Percentiles rank a stretch among this genome's conserved stretches.
phyloP scores from a whole-genome alignment of 163 green algal species.

The Chloromonas sp. region DNA sequence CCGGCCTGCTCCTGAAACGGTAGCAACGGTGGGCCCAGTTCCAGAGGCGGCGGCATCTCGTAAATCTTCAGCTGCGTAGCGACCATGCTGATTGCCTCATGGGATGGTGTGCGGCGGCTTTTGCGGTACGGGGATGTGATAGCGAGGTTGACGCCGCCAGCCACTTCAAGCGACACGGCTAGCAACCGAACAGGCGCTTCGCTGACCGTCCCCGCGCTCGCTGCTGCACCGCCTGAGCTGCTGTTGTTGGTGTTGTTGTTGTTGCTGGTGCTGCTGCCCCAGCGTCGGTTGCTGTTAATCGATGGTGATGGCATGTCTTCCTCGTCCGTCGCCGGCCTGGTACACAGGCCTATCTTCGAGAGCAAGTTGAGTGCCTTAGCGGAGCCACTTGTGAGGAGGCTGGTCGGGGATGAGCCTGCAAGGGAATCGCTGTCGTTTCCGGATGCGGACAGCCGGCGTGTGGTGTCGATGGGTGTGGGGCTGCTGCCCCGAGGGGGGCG shows the following conservation, averaged over 20 bases:
- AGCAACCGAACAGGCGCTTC: constrained; percentile 3
- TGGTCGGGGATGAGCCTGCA: not conserved
- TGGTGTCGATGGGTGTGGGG: not conserved
- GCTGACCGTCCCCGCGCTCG: too few relatives aligned
- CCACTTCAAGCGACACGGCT: constrained; percentile 24
- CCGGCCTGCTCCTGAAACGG: not conserved
- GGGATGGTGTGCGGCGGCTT: constrained; percentile 46
- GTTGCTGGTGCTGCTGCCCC: too few relatives aligned
- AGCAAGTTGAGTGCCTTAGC: constrained; percentile 18
- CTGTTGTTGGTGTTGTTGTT: too few relatives aligned
- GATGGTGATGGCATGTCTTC: too few relatives aligned
- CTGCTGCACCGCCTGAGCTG: too few relatives aligned
- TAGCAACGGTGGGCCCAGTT: constrained; percentile 38
- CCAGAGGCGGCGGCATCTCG: constrained; percentile 24
- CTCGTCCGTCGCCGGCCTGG: constrained; percentile 2
- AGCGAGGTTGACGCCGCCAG: constrained; percentile 33
- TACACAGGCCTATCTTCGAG: constrained; percentile 19
- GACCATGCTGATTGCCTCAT: constrained; percentile 46
- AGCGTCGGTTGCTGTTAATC: too few relatives aligned
- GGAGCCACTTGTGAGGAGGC: not conserved
- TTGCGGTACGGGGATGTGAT: constrained; percentile 37
- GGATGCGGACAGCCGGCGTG: not conserved
- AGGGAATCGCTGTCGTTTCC: too few relatives aligned
- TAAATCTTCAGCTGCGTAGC: constrained; percentile 34
- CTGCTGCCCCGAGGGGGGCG: not conserved